phyloP scores from a whole-genome alignment of 176 grass and related monocot genomes.

The Avena insularis region DNA sequence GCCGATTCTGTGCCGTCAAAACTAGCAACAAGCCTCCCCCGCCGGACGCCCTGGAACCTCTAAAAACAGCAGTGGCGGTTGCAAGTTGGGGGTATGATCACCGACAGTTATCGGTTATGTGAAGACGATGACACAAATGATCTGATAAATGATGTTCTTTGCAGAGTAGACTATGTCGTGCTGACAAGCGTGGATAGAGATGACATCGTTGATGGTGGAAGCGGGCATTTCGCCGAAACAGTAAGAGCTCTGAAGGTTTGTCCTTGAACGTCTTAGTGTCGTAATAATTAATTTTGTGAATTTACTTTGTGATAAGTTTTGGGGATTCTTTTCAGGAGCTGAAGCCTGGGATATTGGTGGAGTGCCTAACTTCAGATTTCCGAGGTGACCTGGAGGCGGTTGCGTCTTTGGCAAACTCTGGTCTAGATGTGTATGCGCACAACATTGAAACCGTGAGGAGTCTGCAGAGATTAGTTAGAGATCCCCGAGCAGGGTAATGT shows the following conservation, averaged over 20 bases:
- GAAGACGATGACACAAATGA: background rate
- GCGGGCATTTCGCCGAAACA: slow-evolving; percentile 83
- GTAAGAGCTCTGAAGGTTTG: slow-evolving; percentile 82
- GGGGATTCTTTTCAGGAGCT: slow-evolving; percentile 54
- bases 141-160: slow-evolving; percentile 38
- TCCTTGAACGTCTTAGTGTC: background rate
- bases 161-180: slow-evolving; percentile 87
- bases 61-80: slow-evolving; percentile 78
- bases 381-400: slow-evolving; percentile 76
- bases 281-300: background rate
- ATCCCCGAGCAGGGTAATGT: slow-evolving; percentile 84
- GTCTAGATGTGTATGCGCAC: slow-evolving; percentile 88
- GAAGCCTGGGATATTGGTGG: slow-evolving; percentile 86
- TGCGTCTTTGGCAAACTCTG: slow-evolving; percentile 70
- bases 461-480: slow-evolving; percentile 84
- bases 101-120: background rate
- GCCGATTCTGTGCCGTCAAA: slow-evolving; percentile 91
- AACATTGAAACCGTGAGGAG: slow-evolving; percentile 94
- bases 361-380: slow-evolving; percentile 91
- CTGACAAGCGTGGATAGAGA: slow-evolving; percentile 93
- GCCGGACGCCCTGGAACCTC: slow-evolving; percentile 68
- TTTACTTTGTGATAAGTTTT: slow-evolving; percentile 13
- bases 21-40: slow-evolving; percentile 73
- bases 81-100: slow-evolving; percentile 71
- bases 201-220: slow-evolving; percentile 88